phyloP scores from a whole-genome alignment of 306 rosid species.

The Benincasa hispida region DNA sequence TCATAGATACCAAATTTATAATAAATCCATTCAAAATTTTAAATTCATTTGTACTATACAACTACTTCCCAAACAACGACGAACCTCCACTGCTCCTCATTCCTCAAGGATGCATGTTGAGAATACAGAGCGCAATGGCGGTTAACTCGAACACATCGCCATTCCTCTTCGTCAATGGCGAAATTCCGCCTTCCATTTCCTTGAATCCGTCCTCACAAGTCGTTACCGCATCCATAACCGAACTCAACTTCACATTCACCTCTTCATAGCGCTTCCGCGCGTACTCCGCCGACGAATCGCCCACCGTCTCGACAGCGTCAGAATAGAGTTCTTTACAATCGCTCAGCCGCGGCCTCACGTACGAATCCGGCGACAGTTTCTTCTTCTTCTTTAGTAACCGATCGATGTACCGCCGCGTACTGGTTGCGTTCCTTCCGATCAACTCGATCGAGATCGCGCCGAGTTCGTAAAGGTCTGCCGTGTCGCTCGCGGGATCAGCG shows the following conservation, averaged over 20 bases:
- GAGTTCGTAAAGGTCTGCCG: constrained; percentile 24
- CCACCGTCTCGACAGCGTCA: constrained; percentile 21
- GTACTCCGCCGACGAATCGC: constrained; percentile 28
- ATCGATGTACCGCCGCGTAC: constrained; percentile 24
- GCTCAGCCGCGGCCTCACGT: constrained; percentile 22
- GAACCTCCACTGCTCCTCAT: too few relatives aligned
- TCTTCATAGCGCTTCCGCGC: constrained; percentile 27
- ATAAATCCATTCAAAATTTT: background rate
- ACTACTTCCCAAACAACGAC: background rate
- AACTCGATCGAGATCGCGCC: constrained; percentile 42
- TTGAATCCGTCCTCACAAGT: constrained; percentile 78
- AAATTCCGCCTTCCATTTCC: constrained; percentile 18
- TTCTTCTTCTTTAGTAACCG: constrained; percentile 19
- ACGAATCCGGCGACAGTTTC: constrained; percentile 9
- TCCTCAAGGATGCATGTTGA: constrained; percentile 22
- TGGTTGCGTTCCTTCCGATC: constrained; percentile 26
- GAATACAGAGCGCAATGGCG: constrained; percentile 48
- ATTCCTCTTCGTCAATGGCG: constrained; percentile 50
- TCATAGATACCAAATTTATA: too few relatives aligned
- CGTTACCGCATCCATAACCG: constrained; percentile 34
- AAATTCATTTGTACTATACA: background rate
- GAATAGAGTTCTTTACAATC: constrained; percentile 56
- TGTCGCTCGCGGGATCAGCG: constrained; percentile 15
- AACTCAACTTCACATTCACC: constrained; percentile 33
- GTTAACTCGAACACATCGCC: constrained; percentile 39